Percentiles rank a stretch among this genome's conserved stretches.
Conservation (phyloP, 2,329 filamentous ascomycete species). For the Beauveria sp. region DNA sequence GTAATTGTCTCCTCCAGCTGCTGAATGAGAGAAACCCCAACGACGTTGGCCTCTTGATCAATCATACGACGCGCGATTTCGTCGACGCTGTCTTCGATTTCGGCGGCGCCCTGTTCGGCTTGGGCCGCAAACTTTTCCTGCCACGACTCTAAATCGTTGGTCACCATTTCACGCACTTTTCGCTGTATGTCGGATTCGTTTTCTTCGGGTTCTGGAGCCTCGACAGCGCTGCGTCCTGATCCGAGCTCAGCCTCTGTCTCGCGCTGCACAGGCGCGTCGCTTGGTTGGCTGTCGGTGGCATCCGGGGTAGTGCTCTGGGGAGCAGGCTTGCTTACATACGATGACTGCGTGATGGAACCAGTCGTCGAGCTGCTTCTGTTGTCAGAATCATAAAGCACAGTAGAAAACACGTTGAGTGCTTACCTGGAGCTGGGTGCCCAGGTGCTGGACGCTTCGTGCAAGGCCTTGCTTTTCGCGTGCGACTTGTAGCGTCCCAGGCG, state of each 20-base stretch:
- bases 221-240: slow-evolving; percentile 26
- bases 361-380: not conserved
- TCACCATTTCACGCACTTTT: slow-evolving; percentile 58
- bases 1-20: slow-evolving; percentile 62
- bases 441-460: not conserved
- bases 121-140: slow-evolving; percentile 81
- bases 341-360: slow-evolving; percentile 17
- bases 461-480: slow-evolving; percentile 24
- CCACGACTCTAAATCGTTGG: slow-evolving; percentile 75
- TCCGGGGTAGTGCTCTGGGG: slow-evolving; percentile 21
- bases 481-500: slow-evolving; percentile 68
- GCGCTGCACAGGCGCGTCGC: slow-evolving; percentile 12
- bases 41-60: slow-evolving; percentile 54
- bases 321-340: slow-evolving; percentile 26
- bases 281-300: slow-evolving; percentile 7
- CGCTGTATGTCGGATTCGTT: slow-evolving; percentile 48
- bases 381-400: not conserved
- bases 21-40: slow-evolving; percentile 59
- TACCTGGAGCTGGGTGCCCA: slow-evolving; percentile 5
- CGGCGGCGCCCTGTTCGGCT: slow-evolving; percentile 67
- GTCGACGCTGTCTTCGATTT: slow-evolving; percentile 64
- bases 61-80: slow-evolving; percentile 52
- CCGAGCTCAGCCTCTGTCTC: slow-evolving; percentile 9
- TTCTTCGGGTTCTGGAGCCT: slow-evolving; percentile 37
- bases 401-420: slow-evolving; percentile 10